A percentile compares a stretch with the other conserved stretches of the same genome.
Conservation (phyloP, 305 asterid genomes). For the Salvia sclarea region DNA sequence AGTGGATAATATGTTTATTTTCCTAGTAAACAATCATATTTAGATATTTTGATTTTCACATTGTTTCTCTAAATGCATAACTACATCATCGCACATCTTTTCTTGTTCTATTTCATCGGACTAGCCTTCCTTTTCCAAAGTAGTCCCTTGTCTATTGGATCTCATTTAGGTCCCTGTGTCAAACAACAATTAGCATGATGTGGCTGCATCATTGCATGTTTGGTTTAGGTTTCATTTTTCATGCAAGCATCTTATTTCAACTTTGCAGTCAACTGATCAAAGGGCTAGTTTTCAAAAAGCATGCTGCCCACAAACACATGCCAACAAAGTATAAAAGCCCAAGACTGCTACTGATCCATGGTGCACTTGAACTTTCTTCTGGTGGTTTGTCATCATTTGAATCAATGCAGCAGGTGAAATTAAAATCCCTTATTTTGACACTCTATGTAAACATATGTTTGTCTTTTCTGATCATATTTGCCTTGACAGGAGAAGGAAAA, state of each 20-base stretch:
- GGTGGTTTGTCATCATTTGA: constrained; percentile 78
- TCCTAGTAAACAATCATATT: constrained; percentile 7
- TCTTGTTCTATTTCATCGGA: background rate
- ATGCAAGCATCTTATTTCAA: constrained; percentile 14
- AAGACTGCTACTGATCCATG: constrained; percentile 75
- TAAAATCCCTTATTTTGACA: constrained; percentile 2
- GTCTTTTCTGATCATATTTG: constrained; percentile 28
- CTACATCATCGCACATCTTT: constrained; percentile 2
- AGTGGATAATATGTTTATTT: background rate
- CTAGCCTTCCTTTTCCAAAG: background rate
- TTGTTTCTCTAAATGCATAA: background rate
- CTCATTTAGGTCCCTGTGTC: background rate
- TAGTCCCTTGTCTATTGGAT: background rate
- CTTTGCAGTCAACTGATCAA: constrained; percentile 68
- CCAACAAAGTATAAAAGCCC: constrained; percentile 79
- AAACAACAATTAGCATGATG: background rate
- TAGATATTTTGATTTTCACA: background rate
- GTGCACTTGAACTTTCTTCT: constrained; percentile 81
- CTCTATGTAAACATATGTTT: constrained; percentile 19
- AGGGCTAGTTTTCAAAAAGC: constrained; percentile 93
- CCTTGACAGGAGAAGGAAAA: constrained; percentile 68
- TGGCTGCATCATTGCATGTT: background rate
- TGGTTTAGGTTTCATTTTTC: background rate
- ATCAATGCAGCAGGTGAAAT: constrained; percentile 79
- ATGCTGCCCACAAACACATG: constrained; percentile 97